Evolutionary conservation across 2,329 filamentous ascomycete species (phyloP).

Genomic region (Gliomastix tumulicola): DNA sequence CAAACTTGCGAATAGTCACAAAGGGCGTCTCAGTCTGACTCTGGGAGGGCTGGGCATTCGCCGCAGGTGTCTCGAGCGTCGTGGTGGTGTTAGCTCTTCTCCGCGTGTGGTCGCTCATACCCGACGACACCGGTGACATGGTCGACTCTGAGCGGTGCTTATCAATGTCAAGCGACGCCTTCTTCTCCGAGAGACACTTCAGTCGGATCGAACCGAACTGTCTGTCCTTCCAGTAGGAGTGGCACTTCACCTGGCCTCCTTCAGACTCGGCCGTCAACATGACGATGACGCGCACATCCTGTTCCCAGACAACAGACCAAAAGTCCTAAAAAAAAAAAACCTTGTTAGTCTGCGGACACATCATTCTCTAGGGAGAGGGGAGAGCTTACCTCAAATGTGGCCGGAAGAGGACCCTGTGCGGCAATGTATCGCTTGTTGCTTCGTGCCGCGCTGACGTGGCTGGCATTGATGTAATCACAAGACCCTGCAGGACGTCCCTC

Average conservation of each 20-base stretch:
- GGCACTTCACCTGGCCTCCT: conserved; percentile 88
- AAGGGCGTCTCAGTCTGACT: conserved; percentile 55
- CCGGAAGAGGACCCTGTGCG: conserved; percentile 85
- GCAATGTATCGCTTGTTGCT: conserved; percentile 94
- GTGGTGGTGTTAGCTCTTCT: conserved; percentile 49
- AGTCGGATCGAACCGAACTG: conserved; percentile 74
- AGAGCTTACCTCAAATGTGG: conserved; percentile 81
- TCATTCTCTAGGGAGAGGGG: too few species aligned
- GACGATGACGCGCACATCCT: conserved; percentile 89
- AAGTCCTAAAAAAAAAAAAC: conserved; percentile 68
- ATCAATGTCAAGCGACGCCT: conserved; percentile 68
- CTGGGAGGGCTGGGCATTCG: conserved; percentile 16
- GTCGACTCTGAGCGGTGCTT: conserved; percentile 36
- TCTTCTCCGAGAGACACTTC: conserved; percentile 73
- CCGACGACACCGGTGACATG: conserved; percentile 11
- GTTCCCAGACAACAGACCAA: conserved; percentile 96
- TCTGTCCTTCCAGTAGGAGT: conserved; percentile 81
- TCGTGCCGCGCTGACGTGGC: conserved; percentile 69
- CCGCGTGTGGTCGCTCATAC: conserved; percentile 31
- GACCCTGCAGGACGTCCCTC: conserved; percentile 56
- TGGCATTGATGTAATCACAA: conserved; percentile 96
- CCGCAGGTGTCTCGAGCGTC: conserved; percentile 25
- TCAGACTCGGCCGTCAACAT: conserved; percentile 95
- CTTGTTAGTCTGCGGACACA: too few species aligned
- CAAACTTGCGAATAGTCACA: conserved; percentile 82